A percentile compares a stretch with the other conserved stretches of the same genome.
Evolutionary conservation across 202 grass and related monocot species (phyloP).

Genomic region (Cymbopogon flexuosus): DNA sequence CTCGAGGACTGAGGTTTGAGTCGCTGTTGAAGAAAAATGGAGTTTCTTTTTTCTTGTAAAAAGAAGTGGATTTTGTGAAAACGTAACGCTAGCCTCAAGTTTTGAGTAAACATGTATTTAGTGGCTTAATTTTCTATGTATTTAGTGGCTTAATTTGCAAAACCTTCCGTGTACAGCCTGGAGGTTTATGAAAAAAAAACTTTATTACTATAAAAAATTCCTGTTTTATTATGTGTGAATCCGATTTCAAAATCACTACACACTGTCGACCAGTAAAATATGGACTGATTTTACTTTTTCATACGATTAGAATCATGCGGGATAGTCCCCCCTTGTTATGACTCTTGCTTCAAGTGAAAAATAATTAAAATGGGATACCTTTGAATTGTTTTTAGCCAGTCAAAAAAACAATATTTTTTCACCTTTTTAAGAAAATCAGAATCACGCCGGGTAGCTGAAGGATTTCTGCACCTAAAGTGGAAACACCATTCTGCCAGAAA

Average conservation of each 20-base stretch:
- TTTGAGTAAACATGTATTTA: not conserved
- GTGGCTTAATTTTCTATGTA: not conserved
- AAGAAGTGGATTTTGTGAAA: not conserved
- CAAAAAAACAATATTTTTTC: too few species aligned
- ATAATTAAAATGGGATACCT: too few species aligned
- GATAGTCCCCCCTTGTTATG: too few species aligned
- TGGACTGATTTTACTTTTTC: too few species aligned
- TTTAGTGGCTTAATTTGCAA: not conserved
- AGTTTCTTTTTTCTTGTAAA: not conserved
- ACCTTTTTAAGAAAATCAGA: too few species aligned
- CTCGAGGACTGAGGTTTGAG: not conserved
- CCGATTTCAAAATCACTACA: not conserved
- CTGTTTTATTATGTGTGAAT: not conserved
- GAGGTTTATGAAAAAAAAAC: not conserved
- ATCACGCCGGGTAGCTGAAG: too few species aligned
- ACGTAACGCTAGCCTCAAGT: not conserved
- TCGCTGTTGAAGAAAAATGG: not conserved
- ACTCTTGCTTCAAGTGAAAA: too few species aligned
- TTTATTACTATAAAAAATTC: not conserved
- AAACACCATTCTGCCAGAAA: too few species aligned
- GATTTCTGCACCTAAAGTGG: too few species aligned
- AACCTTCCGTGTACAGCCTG: not conserved
- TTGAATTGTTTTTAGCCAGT: too few species aligned
- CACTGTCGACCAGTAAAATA: too few species aligned
- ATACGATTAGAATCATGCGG: too few species aligned